phyloP scores from a whole-genome alignment of 352 stramenopile genomes.

The Pythium volutum region DNA sequence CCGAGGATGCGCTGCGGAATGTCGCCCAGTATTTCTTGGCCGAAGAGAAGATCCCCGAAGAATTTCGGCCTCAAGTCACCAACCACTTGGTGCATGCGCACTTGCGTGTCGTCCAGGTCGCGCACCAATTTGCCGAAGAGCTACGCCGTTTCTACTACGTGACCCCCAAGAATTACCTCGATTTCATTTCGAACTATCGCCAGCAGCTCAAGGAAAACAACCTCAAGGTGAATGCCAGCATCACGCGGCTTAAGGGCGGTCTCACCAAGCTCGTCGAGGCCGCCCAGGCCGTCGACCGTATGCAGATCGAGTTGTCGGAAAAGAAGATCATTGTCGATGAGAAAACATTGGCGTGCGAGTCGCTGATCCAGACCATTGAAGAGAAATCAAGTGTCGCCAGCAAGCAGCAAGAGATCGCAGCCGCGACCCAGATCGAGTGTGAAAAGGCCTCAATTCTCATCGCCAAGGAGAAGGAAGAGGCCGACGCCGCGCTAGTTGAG shows the following conservation, averaged over 20 bases:
- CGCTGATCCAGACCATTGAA: slow-evolving; percentile 94
- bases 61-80: slow-evolving; percentile 75
- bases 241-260: slow-evolving; percentile 88
- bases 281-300: slow-evolving; percentile 90
- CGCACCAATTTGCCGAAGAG: slow-evolving; percentile 89
- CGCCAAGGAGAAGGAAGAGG: slow-evolving; percentile 90
- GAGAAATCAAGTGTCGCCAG: slow-evolving; percentile 91
- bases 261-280: slow-evolving; percentile 94
- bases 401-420: slow-evolving; percentile 90
- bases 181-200: slow-evolving; percentile 94
- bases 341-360: slow-evolving; percentile 91
- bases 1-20: slow-evolving; percentile 90
- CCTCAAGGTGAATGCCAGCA: slow-evolving; percentile 85
- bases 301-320: slow-evolving; percentile 92
- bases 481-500: slow-evolving; percentile 90
- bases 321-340: slow-evolving; percentile 95
- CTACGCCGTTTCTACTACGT: slow-evolving; percentile 94
- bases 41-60: slow-evolving; percentile 89
- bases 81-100: slow-evolving; percentile 92
- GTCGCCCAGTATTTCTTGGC: slow-evolving; percentile 93
- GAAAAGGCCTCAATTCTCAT: slow-evolving; percentile 92
- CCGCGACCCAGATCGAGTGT: slow-evolving; percentile 86
- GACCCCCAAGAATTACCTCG: slow-evolving; percentile 96
- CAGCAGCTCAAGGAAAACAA: slow-evolving; percentile 90
- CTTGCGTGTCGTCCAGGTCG: slow-evolving; percentile 87